Evolutionary conservation across 140 eudicot species (phyloP).

Genomic region (Flaveria floridana): DNA sequence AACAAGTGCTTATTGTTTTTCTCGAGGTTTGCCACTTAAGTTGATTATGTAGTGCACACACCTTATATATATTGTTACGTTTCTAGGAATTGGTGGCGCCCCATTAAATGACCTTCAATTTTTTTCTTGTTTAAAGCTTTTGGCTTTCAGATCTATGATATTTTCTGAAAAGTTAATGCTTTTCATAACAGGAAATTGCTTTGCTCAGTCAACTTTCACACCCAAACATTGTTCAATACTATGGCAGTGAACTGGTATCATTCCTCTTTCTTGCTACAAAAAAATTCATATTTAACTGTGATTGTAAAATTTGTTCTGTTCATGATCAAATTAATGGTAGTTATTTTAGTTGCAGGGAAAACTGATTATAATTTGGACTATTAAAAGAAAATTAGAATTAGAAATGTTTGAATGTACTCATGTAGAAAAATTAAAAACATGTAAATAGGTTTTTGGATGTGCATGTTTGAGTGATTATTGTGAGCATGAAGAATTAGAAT

Average conservation of each 20-base stretch:
- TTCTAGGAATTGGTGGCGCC: too few species aligned
- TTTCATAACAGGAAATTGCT: conserved; percentile 63
- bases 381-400: background rate
- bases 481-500: too few species aligned
- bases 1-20: too few species aligned
- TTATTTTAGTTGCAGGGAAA: background rate
- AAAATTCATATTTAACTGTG: background rate
- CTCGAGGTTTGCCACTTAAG: too few species aligned
- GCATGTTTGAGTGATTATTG: too few species aligned
- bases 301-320: background rate
- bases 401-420: background rate
- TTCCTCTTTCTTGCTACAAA: background rate
- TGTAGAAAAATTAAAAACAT: background rate
- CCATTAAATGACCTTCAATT: background rate
- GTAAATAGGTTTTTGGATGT: too few species aligned
- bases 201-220: conserved; percentile 80
- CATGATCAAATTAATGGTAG: background rate
- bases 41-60: too few species aligned
- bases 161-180: conserved; percentile 2
- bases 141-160: conserved; percentile 6
- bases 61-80: too few species aligned
- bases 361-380: background rate
- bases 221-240: conserved; percentile 81
- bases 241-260: conserved; percentile 84
- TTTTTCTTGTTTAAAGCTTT: background rate